phyloP scores from a whole-genome alignment of 2,329 filamentous ascomycete genomes.

The Akanthomyces dipterigenus region DNA sequence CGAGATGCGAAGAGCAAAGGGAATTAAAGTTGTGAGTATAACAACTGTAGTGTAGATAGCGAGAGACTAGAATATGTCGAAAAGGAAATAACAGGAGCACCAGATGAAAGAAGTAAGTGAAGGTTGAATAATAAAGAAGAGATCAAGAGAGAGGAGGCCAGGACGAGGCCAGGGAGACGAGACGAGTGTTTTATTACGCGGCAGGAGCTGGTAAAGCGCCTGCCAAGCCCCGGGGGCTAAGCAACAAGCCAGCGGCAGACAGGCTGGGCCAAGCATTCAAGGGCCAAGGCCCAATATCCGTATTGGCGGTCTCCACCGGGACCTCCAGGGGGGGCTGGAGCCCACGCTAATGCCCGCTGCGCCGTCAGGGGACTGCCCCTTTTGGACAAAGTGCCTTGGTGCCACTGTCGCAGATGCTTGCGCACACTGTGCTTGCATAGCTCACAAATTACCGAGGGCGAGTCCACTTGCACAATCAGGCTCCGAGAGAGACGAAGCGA shows the following conservation, averaged over 20 bases:
- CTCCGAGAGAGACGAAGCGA: not conserved
- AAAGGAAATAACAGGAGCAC: not conserved
- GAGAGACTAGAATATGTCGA: slow-evolving; percentile 13
- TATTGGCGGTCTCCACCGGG: not conserved
- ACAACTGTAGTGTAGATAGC: not conserved
- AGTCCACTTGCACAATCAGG: not conserved
- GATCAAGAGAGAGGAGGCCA: not conserved
- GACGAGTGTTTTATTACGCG: slow-evolving; percentile 14
- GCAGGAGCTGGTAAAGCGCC: not conserved
- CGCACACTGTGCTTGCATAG: not conserved
- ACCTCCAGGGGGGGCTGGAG: not conserved
- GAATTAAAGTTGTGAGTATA: not conserved
- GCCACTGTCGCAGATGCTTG: not conserved
- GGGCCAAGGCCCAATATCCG: not conserved
- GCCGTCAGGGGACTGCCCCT: not conserved
- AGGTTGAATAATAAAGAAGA: slow-evolving; percentile 1
- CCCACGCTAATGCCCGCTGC: not conserved
- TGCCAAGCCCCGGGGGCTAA: not conserved
- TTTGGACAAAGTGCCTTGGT: not conserved
- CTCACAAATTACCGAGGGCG: not conserved
- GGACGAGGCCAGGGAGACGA: not conserved
- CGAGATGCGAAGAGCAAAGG: not conserved
- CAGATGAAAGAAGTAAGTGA: not conserved
- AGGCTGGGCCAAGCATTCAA: not conserved
- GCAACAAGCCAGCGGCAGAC: not conserved